phyloP scores from a whole-genome alignment of 306 rosid species.

The Chamaecrista fasciculata region DNA sequence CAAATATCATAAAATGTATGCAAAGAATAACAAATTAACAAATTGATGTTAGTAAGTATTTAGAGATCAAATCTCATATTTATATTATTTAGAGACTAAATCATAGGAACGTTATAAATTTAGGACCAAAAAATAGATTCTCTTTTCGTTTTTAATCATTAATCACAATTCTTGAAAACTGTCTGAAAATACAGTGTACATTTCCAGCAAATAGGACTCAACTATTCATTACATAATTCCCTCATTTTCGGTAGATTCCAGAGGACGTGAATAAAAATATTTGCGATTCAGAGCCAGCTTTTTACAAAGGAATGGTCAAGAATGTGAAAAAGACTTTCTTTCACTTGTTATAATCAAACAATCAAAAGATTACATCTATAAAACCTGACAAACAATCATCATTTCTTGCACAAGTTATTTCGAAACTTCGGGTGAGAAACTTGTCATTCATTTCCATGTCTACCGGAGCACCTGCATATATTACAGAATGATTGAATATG shows the following conservation, averaged over 20 bases:
- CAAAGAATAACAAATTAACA: too few relatives aligned
- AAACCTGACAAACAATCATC: not conserved
- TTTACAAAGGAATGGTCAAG: not conserved
- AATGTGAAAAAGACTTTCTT: not conserved
- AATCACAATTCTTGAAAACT: too few relatives aligned
- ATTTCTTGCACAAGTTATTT: not conserved
- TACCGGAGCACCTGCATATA: conserved; percentile 9
- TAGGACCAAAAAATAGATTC: too few relatives aligned
- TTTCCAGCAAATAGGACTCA: not conserved
- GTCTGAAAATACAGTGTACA: not conserved
- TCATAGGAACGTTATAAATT: too few relatives aligned
- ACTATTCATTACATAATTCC: not conserved
- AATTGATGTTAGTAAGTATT: too few relatives aligned
- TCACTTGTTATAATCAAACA: too few relatives aligned
- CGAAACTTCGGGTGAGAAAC: not conserved
- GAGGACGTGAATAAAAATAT: not conserved
- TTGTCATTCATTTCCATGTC: not conserved
- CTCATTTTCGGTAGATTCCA: not conserved
- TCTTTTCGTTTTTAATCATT: too few relatives aligned
- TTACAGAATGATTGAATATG: not conserved
- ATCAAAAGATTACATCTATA: not conserved
- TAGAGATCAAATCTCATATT: too few relatives aligned
- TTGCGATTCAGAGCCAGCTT: conserved; percentile 6
- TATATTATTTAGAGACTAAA: too few relatives aligned
- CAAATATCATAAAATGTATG: too few relatives aligned